These are phyloP conservation scores for Blastobotrys chiropterorum DNA, from an alignment of 805 yeast species.

Conservation along the genomic window DNA sequence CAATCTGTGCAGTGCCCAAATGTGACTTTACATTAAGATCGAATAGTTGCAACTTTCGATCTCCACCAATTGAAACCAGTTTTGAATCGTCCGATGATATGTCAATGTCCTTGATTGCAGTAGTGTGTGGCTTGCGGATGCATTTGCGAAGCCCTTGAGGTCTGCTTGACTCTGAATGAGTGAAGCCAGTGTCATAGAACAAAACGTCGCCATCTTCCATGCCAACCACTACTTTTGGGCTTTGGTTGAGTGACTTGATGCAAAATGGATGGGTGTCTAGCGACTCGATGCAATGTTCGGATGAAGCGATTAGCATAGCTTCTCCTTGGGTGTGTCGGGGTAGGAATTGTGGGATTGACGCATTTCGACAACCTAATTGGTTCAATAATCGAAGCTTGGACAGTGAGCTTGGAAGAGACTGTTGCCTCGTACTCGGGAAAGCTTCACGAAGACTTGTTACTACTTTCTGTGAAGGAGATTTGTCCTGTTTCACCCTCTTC, in stretches of 20 bases:
- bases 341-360: background rate
- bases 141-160: background rate
- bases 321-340: background rate
- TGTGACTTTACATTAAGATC: slow-evolving; percentile 2
- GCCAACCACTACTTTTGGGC: slow-evolving; percentile 9
- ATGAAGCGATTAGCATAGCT: slow-evolving; percentile 1
- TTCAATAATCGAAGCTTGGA: background rate
- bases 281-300: background rate
- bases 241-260: slow-evolving; percentile 4
- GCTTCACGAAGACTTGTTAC: too few relatives aligned
- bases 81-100: slow-evolving; percentile 2
- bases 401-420: background rate
- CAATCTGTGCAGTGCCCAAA: background rate
- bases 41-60: slow-evolving; percentile 6
- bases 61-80: slow-evolving; percentile 7
- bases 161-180: background rate
- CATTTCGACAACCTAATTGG: background rate
- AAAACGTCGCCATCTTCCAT: slow-evolving; percentile 7
- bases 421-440: background rate
- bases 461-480: too few relatives aligned
- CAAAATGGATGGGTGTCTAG: slow-evolving; percentile 8
- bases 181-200: background rate
- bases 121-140: background rate
- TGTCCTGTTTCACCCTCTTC: background rate
- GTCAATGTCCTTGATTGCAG: slow-evolving; percentile 9